phyloP scores from a whole-genome alignment of 2,329 filamentous ascomycete genomes.

The Dothideomycetes sp. region DNA sequence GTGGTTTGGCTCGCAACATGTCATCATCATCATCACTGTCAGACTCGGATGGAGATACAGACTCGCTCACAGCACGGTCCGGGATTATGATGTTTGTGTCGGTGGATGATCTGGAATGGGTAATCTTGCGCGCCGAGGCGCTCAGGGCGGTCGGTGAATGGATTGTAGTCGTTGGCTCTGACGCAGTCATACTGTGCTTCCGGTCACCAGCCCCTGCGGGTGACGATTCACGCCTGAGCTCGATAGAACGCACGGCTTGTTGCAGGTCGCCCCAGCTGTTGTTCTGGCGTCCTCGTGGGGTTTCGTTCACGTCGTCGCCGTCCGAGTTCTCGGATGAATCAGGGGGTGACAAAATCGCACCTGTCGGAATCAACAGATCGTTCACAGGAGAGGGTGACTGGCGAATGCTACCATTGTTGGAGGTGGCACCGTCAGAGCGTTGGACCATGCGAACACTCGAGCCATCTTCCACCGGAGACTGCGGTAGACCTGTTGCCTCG shows the following conservation, averaged over 20 bases:
- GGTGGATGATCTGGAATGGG: slow-evolving; percentile 51
- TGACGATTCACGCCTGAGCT: slow-evolving; percentile 53
- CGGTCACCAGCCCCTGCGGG: slow-evolving; percentile 33
- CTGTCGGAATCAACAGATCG: slow-evolving; percentile 67
- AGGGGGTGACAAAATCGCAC: slow-evolving; percentile 82
- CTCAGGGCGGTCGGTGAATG: slow-evolving; percentile 37
- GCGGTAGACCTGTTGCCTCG: slow-evolving; percentile 16
- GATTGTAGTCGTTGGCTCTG: slow-evolving; percentile 28
- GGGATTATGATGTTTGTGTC: slow-evolving; percentile 44
- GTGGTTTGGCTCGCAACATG: slow-evolving; percentile 52
- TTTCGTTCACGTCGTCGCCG: slow-evolving; percentile 58
- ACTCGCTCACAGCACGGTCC: slow-evolving; percentile 36
- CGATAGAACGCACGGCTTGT: slow-evolving; percentile 72
- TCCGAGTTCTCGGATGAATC: slow-evolving; percentile 74
- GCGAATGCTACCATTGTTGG: slow-evolving; percentile 54
- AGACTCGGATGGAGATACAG: slow-evolving; percentile 33
- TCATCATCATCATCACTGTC: slow-evolving; percentile 47
- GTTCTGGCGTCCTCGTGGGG: slow-evolving; percentile 32
- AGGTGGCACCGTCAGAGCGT: slow-evolving; percentile 15
- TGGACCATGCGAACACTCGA: slow-evolving; percentile 3
- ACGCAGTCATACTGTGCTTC: slow-evolving; percentile 15
- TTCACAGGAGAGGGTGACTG: slow-evolving; percentile 78
- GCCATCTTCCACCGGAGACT: slow-evolving; percentile 12
- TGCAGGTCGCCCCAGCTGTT: slow-evolving; percentile 58
- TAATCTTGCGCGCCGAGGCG: slow-evolving; percentile 49